Conservation (phyloP, 2,329 filamentous ascomycete species). For the Diaporthe capsici region DNA sequence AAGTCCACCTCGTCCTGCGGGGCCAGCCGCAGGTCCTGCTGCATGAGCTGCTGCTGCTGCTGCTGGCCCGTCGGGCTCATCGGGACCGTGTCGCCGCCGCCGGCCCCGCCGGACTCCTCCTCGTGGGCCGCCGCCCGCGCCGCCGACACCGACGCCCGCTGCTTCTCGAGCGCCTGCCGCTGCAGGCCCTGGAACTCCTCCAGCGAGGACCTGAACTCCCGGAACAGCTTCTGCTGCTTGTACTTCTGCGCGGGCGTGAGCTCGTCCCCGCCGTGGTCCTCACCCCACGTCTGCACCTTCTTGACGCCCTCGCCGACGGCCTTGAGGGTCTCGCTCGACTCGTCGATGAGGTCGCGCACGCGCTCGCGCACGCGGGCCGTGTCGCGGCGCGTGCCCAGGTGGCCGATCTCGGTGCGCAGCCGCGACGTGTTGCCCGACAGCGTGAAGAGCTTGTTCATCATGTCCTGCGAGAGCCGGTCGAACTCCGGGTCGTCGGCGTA, state of each 20-base stretch:
- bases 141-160: slow-evolving; percentile 87
- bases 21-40: slow-evolving; percentile 85
- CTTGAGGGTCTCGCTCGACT: slow-evolving; percentile 89
- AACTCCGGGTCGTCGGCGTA: slow-evolving; percentile 97
- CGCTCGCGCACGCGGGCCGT: slow-evolving; percentile 92
- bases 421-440: slow-evolving; percentile 90
- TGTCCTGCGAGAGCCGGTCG: slow-evolving; percentile 82
- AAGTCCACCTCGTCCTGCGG: slow-evolving; percentile 97
- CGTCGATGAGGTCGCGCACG: slow-evolving; percentile 88
- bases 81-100: slow-evolving; percentile 48
- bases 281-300: slow-evolving; percentile 83
- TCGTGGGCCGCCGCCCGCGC: slow-evolving; percentile 83
- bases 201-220: slow-evolving; percentile 90
- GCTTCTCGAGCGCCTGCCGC: slow-evolving; percentile 89
- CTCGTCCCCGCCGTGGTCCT: slow-evolving; percentile 65
- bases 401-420: slow-evolving; percentile 85
- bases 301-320: slow-evolving; percentile 95
- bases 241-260: slow-evolving; percentile 94
- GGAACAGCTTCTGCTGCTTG: slow-evolving; percentile 93
- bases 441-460: slow-evolving; percentile 91
- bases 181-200: slow-evolving; percentile 95
- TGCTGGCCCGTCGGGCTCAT: slow-evolving; percentile 61
- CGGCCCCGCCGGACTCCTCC: slow-evolving; percentile 54
- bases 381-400: slow-evolving; percentile 91
- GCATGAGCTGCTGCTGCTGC: slow-evolving; percentile 74